Base-by-base conservation (phyloP, 257 asterid genomes). In the Salvia hispanica region DNA sequence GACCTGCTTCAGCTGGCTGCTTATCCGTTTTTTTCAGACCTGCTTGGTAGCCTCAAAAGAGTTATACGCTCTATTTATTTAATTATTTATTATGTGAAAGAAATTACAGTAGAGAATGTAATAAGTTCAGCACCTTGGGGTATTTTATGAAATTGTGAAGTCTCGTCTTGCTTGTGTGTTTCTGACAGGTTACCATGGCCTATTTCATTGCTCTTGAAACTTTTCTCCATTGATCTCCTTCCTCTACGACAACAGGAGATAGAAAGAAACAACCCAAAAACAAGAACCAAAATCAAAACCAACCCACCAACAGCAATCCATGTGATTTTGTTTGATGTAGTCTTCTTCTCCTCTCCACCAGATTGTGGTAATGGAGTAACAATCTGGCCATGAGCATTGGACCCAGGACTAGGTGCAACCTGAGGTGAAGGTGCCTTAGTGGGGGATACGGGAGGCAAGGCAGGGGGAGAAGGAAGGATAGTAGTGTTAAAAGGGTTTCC, bases 401-500 rank as follows among this genome's bases (percentile, higher is more conserved):
- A 70, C 57, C 66, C 67, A 18, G 81, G 85, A 53, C 66, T 64
- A 25, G 81, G 84, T 48, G 72, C 68, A 25, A 63, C 31, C 25
- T 62, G 78, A 64, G 92, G 94, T 66, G 89, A 77, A 57, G 84
- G 83, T 18, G 83, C 81, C 50, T 67, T 72, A 9, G 77, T 67
- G 37, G 98, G 89, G 40, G 92, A 57, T 45, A 81, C 57, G 64
- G 94, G 92, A 58, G 92, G 37, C 4, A 77, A 39, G 18, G 76
- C 72, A 7, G 95, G 96, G 34, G 96, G 94, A 66, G 98, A 81
- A 42, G 96, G 89, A 58, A 86, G 60, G 37, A 83, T 25, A 11
- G 92, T 86, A 28, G 95, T 93, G 83, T 93, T 93, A 62, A 93
- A 93, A 57, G 99, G 99, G 64, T 93, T 93, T 52, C 97, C 97